A percentile compares a stretch with the other conserved stretches of the same genome.
Evolutionary conservation across 202 grass and related monocot genomes (phyloP).

Genomic region (Brachypodium distachyon): DNA sequence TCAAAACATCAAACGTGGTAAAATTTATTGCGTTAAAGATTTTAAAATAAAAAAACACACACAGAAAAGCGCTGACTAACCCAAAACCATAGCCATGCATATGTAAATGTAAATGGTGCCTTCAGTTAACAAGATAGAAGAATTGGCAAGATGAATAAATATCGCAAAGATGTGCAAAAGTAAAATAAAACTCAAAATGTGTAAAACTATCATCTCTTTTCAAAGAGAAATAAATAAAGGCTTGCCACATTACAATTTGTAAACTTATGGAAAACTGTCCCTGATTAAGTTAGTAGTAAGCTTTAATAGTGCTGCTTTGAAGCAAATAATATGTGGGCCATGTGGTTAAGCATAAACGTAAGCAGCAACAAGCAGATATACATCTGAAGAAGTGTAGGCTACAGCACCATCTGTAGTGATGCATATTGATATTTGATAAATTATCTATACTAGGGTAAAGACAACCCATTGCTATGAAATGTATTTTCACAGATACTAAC

Average conservation of each 20-base stretch:
- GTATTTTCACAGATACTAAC: no score
- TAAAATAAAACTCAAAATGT: neutral
- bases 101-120: neutral
- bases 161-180: neutral
- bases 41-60: neutral
- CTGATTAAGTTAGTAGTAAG: neutral
- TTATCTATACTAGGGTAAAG: no score
- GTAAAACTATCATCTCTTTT: neutral
- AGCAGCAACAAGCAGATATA: neutral
- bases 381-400: neutral
- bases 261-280: neutral
- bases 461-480: no score
- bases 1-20: neutral
- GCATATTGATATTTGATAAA: neutral
- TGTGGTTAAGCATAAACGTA: conserved; percentile 8
- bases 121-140: neutral
- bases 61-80: neutral
- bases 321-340: neutral
- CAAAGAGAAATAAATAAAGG: neutral
- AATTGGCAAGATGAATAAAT: neutral
- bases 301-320: neutral
- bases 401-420: neutral
- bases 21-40: neutral
- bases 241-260: neutral
- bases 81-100: neutral